Evolutionary conservation across 139 green algal species (phyloP).

Genomic region (Picocystis salinarum): DNA sequence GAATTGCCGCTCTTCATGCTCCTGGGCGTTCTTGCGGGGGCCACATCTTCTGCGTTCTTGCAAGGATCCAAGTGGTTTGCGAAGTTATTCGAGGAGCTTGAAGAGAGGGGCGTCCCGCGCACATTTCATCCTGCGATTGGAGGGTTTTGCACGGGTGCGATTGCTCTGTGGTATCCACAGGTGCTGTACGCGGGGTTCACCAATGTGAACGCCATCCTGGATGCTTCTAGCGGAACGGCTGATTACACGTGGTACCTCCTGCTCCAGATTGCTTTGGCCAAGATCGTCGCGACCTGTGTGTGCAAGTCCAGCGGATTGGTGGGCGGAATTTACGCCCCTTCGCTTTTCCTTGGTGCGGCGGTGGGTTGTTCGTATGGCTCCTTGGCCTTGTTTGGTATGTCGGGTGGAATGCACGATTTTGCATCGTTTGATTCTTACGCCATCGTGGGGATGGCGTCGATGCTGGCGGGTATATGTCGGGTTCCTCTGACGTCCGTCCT

Average conservation of each 20-base stretch:
- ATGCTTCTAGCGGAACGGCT: neutral
- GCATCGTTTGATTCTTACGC: conserved; percentile 42
- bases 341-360: conserved; percentile 75
- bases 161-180: conserved; percentile 43
- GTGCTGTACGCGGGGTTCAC: conserved; percentile 63
- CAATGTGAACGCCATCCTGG: conserved; percentile 54
- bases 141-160: conserved; percentile 32
- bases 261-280: conserved; percentile 46
- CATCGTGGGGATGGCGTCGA: conserved; percentile 50
- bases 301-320: conserved; percentile 58
- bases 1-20: conserved; percentile 58
- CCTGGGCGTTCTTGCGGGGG: conserved; percentile 41
- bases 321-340: conserved; percentile 82
- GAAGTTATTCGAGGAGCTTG: conserved; percentile 12
- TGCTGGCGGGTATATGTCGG: conserved; percentile 32
- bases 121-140: conserved; percentile 31
- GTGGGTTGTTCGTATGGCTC: conserved; percentile 17
- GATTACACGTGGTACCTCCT: conserved; percentile 24
- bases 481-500: conserved; percentile 36
- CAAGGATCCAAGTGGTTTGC: neutral
- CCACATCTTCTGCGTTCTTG: conserved; percentile 21
- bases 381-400: conserved; percentile 1
- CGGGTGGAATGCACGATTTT: neutral
- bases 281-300: conserved; percentile 69
- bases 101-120: conserved; percentile 14